Evolutionary conservation across 768 basidiomycete genomes (phyloP), one percentile per base, ranked within the genome.

Genomic region (Hebeloma cylindrosporum): DNA sequence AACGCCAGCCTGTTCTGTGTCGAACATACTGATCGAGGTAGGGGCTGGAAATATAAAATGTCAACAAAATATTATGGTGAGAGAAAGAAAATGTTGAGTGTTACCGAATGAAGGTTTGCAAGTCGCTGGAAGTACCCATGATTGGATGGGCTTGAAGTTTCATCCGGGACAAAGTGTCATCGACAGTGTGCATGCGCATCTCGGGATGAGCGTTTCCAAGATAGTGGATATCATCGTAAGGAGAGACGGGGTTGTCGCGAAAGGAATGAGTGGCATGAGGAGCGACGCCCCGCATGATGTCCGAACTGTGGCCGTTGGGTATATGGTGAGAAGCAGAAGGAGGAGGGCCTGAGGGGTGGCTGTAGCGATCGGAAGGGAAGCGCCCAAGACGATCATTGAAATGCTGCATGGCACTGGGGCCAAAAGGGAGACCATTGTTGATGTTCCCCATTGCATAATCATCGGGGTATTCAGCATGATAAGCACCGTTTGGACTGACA

Each of bases 21-120:
- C 83, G 78, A 39, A 93, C 79, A 61, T 93, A 97, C 56, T 88
- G 85, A 49, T 91, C 88, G 52, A 93, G 70, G 65, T 82, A 89
- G 8, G 89, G 89, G 18, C 86, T 88, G n/a, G n/a, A 51, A 35
- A 47, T 16, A 43, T 46, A 39, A 52, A 50, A 50, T 43, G 50
- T 58, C 50, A 51, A 42, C 22, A 36, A 44, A 50, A 39, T 50
- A 43, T 32, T 35, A 14, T 50, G 18, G 26, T 31, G 18, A 46
- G 21, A 59, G 20, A 41, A 35, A 33, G 39, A 26, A 28, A 25
- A 56, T 48, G 46, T 25, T 14, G 18, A 40, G 34, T 32, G 33
- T 53, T 63, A 84, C 86, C 87, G 77, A 61, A 90, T 88, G 63
- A 88, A 91, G 3, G 85, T 81, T 60, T 87, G 85, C 23, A 90